A percentile compares a stretch with the other conserved stretches of the same genome.
These are phyloP conservation scores for Nymphaea thermarum DNA, from an alignment of 164 flowering plant genomes.

Conservation along the genomic window DNA sequence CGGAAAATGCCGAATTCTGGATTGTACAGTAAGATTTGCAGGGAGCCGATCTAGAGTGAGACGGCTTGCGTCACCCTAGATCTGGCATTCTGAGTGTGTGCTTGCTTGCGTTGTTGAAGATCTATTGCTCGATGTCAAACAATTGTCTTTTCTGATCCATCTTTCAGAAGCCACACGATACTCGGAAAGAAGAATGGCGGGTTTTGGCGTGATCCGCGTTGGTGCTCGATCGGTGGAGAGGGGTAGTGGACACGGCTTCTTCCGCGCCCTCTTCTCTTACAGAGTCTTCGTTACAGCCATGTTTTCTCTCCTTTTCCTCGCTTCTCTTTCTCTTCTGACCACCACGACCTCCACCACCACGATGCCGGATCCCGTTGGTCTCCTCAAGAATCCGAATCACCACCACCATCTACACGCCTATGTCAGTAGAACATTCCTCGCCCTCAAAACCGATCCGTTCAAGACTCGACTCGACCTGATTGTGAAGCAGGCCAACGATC, in stretches of 20 bases:
- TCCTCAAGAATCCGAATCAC: not conserved
- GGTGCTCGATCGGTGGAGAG: constrained; percentile 19
- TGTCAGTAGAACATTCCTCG: constrained; percentile 59
- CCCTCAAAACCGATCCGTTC: constrained; percentile 71
- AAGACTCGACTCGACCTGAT: constrained; percentile 70
- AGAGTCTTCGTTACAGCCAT: constrained; percentile 74
- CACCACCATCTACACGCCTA: constrained; percentile 24
- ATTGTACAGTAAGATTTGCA: too few relatives aligned
- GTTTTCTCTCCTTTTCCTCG: constrained; percentile 79
- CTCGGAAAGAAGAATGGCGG: not conserved
- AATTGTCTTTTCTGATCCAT: not conserved
- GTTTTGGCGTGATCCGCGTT: not conserved
- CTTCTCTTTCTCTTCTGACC: constrained; percentile 61
- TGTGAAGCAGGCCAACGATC: constrained; percentile 72
- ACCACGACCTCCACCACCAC: constrained; percentile 30
- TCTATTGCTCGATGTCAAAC: not conserved
- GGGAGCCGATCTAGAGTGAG: too few relatives aligned
- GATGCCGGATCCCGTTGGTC: constrained; percentile 31
- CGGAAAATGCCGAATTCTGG: too few relatives aligned
- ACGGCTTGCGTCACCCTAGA: too few relatives aligned
- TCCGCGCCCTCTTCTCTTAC: constrained; percentile 58
- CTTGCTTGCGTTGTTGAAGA: too few relatives aligned
- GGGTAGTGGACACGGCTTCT: constrained; percentile 21
- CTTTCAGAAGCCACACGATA: not conserved
- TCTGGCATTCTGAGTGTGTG: too few relatives aligned